A percentile compares a stretch with the other conserved stretches of the same genome.
Evolutionary conservation across 164 flowering plant genomes (phyloP).

Genomic region (Sextonia rubra): DNA sequence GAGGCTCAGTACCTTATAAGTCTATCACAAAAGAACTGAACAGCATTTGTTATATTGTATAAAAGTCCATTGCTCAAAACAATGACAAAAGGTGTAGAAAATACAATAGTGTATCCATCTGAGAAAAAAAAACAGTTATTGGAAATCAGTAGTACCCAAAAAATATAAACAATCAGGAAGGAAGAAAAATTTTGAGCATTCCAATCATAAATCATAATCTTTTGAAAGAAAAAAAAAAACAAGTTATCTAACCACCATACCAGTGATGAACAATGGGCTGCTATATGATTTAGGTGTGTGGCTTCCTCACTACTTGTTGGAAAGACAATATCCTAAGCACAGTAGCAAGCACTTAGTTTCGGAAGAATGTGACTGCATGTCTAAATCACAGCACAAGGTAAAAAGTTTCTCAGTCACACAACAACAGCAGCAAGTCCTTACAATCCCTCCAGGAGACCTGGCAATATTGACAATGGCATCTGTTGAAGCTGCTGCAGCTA

Average conservation of each 20-base stretch:
- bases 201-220: not conserved
- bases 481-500: conserved; percentile 59
- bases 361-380: not conserved
- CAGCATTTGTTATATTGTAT: not conserved
- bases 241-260: conserved; percentile 33
- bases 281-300: conserved; percentile 55
- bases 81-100: not conserved
- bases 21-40: not conserved
- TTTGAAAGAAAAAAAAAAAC: not conserved
- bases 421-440: conserved; percentile 24
- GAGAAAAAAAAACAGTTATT: not conserved
- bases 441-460: conserved; percentile 56
- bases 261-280: conserved; percentile 63
- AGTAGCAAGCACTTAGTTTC: conserved; percentile 1
- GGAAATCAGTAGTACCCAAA: too few species aligned
- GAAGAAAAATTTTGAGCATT: not conserved
- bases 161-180: not conserved
- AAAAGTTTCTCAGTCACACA: not conserved
- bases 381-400: not conserved
- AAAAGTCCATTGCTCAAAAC: not conserved
- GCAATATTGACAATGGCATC: conserved; percentile 71
- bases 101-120: not conserved
- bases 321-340: conserved; percentile 58
- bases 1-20: not conserved
- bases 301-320: conserved; percentile 41